Evolutionary conservation across 805 yeast genomes (phyloP).

Genomic region (Wickerhamiella alocasiicola): DNA sequence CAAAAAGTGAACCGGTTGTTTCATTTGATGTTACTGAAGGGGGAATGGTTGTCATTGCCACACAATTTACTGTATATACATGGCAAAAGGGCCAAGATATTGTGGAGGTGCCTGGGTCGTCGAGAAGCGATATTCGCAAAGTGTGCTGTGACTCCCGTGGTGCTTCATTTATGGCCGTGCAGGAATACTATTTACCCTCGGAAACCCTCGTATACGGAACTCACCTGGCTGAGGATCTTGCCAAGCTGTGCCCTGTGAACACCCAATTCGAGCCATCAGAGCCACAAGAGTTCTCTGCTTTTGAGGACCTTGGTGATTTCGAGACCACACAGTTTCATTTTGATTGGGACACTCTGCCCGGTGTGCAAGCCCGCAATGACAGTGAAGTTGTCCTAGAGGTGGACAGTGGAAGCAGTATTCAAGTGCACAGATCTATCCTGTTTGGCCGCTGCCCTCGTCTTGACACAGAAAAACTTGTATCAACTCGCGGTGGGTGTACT

Average conservation of each 20-base stretch:
- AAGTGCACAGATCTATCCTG: conserved; percentile 15
- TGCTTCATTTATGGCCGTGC: conserved; percentile 14
- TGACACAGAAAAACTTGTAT: conserved; percentile 5
- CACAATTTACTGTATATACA: conserved; percentile 16
- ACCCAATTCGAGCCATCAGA: background rate
- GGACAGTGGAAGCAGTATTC: background rate
- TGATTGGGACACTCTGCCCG: background rate
- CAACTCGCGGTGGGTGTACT: conserved; percentile 11
- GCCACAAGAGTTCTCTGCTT: conserved; percentile 1
- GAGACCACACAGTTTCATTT: background rate
- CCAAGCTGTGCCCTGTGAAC: conserved; percentile 1
- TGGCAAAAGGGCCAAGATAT: conserved; percentile 13
- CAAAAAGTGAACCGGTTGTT: conserved; percentile 6
- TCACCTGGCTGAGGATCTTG: conserved; percentile 1
- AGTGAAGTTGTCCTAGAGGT: background rate
- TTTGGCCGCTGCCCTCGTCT: conserved; percentile 19
- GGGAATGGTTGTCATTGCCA: conserved; percentile 18
- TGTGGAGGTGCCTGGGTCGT: conserved; percentile 11
- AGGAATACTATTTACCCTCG: conserved; percentile 6
- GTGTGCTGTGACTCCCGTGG: conserved; percentile 16
- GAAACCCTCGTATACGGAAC: background rate
- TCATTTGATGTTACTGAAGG: conserved; percentile 17
- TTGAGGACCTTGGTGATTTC: conserved; percentile 1
- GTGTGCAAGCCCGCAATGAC: background rate
- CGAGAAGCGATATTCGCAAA: conserved; percentile 13